A percentile compares a stretch with the other conserved stretches of the same genome.
phyloP scores from a whole-genome alignment of 2,329 filamentous ascomycete genomes.

The Diaporthe sp. region DNA sequence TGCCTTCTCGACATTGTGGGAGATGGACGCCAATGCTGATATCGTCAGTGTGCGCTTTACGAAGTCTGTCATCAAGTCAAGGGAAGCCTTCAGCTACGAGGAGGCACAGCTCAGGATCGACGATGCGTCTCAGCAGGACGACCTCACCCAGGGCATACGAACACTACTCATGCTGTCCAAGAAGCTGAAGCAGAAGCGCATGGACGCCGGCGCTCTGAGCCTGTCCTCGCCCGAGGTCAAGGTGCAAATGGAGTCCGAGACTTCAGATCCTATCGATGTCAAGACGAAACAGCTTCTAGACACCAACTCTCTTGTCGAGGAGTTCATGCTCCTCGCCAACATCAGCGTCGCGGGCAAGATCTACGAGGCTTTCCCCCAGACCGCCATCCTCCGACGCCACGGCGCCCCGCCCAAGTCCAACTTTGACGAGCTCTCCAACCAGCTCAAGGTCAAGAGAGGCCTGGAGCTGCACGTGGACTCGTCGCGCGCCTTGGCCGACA shows the following conservation, averaged over 20 bases:
- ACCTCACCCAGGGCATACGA: slow-evolving; percentile 90
- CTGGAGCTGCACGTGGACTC: slow-evolving; percentile 86
- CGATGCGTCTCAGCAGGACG: slow-evolving; percentile 86
- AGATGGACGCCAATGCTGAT: slow-evolving; percentile 85
- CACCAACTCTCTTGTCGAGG: slow-evolving; percentile 97
- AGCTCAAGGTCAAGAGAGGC: slow-evolving; percentile 87
- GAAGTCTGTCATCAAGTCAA: slow-evolving; percentile 96
- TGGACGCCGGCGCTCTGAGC: slow-evolving; percentile 94
- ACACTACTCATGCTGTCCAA: slow-evolving; percentile 88
- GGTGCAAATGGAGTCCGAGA: slow-evolving; percentile 94
- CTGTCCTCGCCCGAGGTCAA: slow-evolving; percentile 98
- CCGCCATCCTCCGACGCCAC: slow-evolving; percentile 92
- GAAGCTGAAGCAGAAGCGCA: slow-evolving; percentile 92
- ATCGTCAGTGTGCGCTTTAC: slow-evolving; percentile 89
- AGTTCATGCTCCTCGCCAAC: slow-evolving; percentile 99
- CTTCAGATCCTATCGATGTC: slow-evolving; percentile 94
- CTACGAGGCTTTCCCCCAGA: slow-evolving; percentile 92
- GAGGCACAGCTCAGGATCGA: slow-evolving; percentile 95
- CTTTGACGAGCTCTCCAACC: slow-evolving; percentile 92
- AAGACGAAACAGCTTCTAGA: slow-evolving; percentile 94
- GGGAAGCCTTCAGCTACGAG: slow-evolving; percentile 98
- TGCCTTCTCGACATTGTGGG: slow-evolving; percentile 89
- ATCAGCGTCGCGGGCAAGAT: slow-evolving; percentile 92
- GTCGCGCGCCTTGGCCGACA: slow-evolving; percentile 93
- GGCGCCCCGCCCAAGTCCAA: slow-evolving; percentile 93